Conservation (phyloP, 1,284 basidiomycete species). For the Ganoderma sinense region DNA sequence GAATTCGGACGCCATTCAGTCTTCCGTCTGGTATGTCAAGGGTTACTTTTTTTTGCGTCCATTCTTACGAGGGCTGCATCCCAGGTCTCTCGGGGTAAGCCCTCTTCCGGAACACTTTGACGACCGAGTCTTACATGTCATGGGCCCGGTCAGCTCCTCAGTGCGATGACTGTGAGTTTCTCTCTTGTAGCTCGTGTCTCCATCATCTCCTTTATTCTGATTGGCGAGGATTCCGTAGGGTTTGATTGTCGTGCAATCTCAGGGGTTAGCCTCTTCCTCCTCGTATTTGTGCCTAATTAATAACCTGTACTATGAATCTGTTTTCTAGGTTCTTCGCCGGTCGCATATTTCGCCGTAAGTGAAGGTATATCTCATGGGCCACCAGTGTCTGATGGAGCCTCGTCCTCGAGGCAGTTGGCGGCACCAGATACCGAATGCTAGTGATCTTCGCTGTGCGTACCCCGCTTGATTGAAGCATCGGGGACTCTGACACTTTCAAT, state of each 20-base stretch:
- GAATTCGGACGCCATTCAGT: not conserved
- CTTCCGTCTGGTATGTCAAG: conserved; percentile 6
- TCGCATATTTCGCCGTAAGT: conserved; percentile 8
- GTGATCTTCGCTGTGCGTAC: conserved; percentile 2
- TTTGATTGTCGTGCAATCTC: conserved; percentile 1
- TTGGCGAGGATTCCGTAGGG: not conserved
- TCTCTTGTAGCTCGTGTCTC: not conserved
- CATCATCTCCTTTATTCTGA: not conserved
- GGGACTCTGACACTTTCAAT: not conserved
- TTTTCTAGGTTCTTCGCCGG: conserved; percentile 11
- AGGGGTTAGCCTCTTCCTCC: not conserved
- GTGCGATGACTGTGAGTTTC: conserved; percentile 1
- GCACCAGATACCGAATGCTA: not conserved
- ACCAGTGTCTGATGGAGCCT: not conserved
- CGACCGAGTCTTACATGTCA: not conserved
- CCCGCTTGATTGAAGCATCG: no score
- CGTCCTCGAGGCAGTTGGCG: not conserved
- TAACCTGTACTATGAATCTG: no score
- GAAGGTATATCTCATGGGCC: not conserved
- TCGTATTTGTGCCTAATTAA: not conserved
- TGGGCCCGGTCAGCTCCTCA: not conserved
- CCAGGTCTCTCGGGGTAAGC: conserved; percentile 16
- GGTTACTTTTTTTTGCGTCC: not conserved
- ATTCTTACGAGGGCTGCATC: not conserved
- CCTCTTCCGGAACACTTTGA: not conserved